These are phyloP conservation scores for Samsoniella hepiali DNA, from an alignment of 2,329 filamentous ascomycete species.

Conservation along the genomic window DNA sequence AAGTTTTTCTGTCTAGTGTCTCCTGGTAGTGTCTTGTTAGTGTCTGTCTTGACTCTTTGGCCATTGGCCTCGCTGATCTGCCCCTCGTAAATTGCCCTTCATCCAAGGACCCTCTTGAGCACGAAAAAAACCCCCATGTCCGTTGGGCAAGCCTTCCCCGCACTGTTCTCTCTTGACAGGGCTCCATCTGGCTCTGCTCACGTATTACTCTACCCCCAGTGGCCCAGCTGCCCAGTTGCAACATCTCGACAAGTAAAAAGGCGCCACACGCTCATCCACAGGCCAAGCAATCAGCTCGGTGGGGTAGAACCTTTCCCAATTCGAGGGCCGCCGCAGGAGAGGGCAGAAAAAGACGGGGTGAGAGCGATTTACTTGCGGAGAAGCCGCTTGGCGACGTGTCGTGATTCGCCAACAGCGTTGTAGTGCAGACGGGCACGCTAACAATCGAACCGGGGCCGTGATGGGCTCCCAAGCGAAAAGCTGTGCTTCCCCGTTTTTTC, in stretches of 20 bases:
- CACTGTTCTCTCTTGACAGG: too few species aligned
- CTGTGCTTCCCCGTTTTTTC: background rate
- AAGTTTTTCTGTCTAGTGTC: background rate
- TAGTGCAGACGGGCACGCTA: background rate
- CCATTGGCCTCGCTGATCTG: background rate
- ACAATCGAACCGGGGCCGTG: background rate
- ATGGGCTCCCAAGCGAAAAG: background rate
- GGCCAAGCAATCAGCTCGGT: background rate
- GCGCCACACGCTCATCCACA: too few species aligned
- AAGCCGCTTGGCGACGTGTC: background rate
- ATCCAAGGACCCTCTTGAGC: background rate
- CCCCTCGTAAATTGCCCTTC: too few species aligned
- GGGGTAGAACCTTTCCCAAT: background rate
- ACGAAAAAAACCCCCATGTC: background rate
- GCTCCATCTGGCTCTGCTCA: too few species aligned
- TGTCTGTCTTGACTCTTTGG: background rate
- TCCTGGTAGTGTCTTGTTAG: background rate
- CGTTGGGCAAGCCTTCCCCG: background rate
- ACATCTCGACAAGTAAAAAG: too few species aligned
- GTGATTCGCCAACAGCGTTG: background rate
- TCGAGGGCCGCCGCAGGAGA: background rate
- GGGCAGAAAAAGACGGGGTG: background rate
- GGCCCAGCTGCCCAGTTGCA: too few species aligned
- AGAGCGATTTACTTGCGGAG: background rate
- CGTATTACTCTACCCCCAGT: too few species aligned